phyloP scores from a whole-genome alignment of 306 rosid genomes.

The Casuarina glauca region DNA sequence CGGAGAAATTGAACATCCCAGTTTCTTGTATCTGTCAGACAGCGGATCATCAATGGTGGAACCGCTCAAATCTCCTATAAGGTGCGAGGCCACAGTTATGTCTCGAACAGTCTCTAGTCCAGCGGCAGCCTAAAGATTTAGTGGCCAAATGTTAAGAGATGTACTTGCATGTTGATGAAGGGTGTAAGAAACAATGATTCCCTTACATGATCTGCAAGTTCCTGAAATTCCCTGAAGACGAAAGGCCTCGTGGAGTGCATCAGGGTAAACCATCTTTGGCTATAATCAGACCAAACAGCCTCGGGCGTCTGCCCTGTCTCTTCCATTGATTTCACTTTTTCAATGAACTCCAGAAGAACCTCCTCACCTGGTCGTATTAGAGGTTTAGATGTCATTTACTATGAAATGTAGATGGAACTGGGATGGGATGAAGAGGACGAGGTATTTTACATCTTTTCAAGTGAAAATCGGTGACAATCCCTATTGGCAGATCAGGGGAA shows the following conservation, averaged over 20 bases:
- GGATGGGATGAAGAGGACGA: background rate
- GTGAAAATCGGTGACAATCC: slow-evolving; percentile 70
- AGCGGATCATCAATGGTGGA: slow-evolving; percentile 74
- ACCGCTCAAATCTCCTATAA: slow-evolving; percentile 76
- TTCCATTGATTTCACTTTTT: slow-evolving; percentile 52
- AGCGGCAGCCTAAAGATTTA: slow-evolving; percentile 61
- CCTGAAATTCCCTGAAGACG: slow-evolving; percentile 66
- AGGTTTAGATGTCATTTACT: background rate
- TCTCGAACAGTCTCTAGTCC: slow-evolving; percentile 70
- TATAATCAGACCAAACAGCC: slow-evolving; percentile 79
- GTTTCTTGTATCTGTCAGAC: slow-evolving; percentile 56
- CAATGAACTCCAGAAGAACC: slow-evolving; percentile 59
- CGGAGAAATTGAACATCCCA: slow-evolving; percentile 64
- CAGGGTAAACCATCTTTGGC: slow-evolving; percentile 90
- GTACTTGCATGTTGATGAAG: background rate
- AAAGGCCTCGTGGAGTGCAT: slow-evolving; percentile 85
- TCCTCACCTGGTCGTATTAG: slow-evolving; percentile 56
- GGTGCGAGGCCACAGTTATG: slow-evolving; percentile 70
- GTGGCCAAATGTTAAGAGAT: background rate
- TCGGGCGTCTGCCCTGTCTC: slow-evolving; percentile 65
- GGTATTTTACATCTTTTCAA: slow-evolving; percentile 53
- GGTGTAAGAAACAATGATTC: background rate
- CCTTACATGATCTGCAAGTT: slow-evolving; percentile 80
- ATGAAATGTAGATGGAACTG: background rate
- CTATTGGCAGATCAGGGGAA: slow-evolving; percentile 69